These are phyloP conservation scores for Gleditsia sinensis DNA, from an alignment of 306 rosid genomes.

Conservation along the genomic window DNA sequence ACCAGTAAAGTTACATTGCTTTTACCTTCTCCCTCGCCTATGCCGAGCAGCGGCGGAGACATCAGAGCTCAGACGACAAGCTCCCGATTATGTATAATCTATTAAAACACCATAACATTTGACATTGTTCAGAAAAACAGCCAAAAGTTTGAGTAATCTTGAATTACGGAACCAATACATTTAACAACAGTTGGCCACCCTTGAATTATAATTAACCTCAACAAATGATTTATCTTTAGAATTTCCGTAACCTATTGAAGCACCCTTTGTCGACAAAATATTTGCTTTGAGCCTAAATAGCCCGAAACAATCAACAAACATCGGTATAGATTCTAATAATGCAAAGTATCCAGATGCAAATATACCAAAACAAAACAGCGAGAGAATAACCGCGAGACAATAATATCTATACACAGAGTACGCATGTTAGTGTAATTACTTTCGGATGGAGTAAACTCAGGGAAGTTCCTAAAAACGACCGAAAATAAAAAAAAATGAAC, in stretches of 20 bases:
- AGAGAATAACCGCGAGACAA: slow-evolving; percentile 23
- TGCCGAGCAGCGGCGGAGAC: slow-evolving; percentile 63
- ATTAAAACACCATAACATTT: slow-evolving; percentile 31
- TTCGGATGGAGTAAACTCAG: slow-evolving; percentile 11
- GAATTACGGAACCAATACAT: slow-evolving; percentile 6
- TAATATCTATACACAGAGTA: not conserved
- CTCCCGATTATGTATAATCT: slow-evolving; percentile 37
- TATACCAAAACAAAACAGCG: slow-evolving; percentile 11
- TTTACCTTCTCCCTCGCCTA: slow-evolving; percentile 65
- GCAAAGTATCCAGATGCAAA: slow-evolving; percentile 19
- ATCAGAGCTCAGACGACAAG: slow-evolving; percentile 48
- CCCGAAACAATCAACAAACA: slow-evolving; percentile 25
- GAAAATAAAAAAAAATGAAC: not conserved
- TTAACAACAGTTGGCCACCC: slow-evolving; percentile 29
- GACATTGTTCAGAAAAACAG: slow-evolving; percentile 21
- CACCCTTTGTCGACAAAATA: slow-evolving; percentile 26
- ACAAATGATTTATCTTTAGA: slow-evolving; percentile 21
- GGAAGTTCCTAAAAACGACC: not conserved
- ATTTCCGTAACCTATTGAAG: slow-evolving; percentile 25
- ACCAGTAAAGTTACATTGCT: slow-evolving; percentile 64
- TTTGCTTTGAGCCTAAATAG: slow-evolving; percentile 25
- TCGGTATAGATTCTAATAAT: not conserved
- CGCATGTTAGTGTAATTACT: slow-evolving; percentile 7
- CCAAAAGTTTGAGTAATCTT: not conserved
- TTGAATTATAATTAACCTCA: slow-evolving; percentile 29